Conservation (phyloP, 129 eudicot species). For the Escallonia herrerae region DNA sequence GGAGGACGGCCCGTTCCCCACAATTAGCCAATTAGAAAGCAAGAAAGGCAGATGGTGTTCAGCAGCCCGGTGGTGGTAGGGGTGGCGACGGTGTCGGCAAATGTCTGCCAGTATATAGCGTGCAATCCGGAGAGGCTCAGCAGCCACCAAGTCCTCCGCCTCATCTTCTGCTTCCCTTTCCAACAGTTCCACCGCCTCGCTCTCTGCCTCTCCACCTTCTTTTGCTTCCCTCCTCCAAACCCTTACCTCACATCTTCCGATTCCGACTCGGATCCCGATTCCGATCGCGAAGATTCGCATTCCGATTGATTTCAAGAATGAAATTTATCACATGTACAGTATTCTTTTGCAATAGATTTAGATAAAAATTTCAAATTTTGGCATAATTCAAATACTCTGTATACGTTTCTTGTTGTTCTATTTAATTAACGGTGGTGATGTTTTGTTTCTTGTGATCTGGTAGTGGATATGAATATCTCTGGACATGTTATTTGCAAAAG, state of each 20-base stretch:
- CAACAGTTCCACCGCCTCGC: constrained; percentile 76
- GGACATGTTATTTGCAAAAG: no score
- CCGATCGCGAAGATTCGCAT: constrained; percentile 14
- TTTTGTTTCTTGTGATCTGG: no score
- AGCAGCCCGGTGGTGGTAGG: constrained; percentile 54
- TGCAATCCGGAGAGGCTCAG: constrained; percentile 72
- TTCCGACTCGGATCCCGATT: no score
- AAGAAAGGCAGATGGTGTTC: constrained; percentile 55
- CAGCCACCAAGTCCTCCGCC: constrained; percentile 65
- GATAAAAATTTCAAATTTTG: no score
- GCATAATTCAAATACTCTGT: no score
- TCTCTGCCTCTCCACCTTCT: constrained; percentile 66
- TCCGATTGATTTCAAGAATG: constrained; percentile 29
- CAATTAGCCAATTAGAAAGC: background rate
- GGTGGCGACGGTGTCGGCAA: constrained; percentile 76
- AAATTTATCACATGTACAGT: background rate
- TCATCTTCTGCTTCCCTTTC: constrained; percentile 77
- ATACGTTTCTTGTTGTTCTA: no score
- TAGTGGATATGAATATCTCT: no score
- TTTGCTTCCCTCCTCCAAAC: constrained; percentile 48
- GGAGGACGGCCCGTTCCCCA: no score
- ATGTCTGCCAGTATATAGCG: constrained; percentile 81
- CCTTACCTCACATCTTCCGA: constrained; percentile 24
- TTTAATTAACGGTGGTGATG: no score
- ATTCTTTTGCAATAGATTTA: background rate